These are phyloP conservation scores for Chimonanthus praecox DNA, from an alignment of 164 flowering plant genomes.

Conservation along the genomic window DNA sequence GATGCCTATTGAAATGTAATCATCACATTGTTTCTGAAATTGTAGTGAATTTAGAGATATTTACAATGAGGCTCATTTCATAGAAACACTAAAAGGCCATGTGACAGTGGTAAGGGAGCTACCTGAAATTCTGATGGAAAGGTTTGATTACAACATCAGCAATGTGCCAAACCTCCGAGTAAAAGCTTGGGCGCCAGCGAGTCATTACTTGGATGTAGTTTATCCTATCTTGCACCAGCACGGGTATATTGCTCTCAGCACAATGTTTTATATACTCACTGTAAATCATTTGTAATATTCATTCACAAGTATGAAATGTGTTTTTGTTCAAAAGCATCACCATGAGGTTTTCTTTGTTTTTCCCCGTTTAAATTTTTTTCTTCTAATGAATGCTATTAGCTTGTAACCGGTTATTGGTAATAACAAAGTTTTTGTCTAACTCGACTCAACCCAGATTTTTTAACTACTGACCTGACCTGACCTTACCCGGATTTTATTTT, in stretches of 20 bases:
- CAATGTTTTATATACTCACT: neutral
- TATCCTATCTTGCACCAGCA: conserved; percentile 44
- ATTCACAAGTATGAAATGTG: neutral
- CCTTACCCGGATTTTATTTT: no score
- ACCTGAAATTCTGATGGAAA: conserved; percentile 50
- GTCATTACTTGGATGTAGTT: conserved; percentile 48
- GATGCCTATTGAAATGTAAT: neutral
- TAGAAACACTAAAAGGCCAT: conserved; percentile 45
- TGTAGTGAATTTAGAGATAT: conserved; percentile 66
- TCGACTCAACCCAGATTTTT: no score
- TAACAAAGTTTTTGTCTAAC: no score
- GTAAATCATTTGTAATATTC: no score
- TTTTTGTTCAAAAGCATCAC: no score
- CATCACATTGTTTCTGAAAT: conserved; percentile 3
- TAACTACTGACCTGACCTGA: no score
- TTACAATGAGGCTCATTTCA: conserved; percentile 64
- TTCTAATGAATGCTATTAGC: neutral
- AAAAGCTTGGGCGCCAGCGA: conserved; percentile 60
- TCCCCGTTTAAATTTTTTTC: neutral
- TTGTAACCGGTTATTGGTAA: neutral
- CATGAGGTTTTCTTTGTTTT: no score
- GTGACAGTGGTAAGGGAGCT: conserved; percentile 58
- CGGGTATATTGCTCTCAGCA: conserved; percentile 37
- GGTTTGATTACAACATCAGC: conserved; percentile 46
- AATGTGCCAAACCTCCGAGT: conserved; percentile 45